Base-by-base conservation (phyloP, 2,329 filamentous ascomycete species). In the Trichoderma sp. region DNA sequence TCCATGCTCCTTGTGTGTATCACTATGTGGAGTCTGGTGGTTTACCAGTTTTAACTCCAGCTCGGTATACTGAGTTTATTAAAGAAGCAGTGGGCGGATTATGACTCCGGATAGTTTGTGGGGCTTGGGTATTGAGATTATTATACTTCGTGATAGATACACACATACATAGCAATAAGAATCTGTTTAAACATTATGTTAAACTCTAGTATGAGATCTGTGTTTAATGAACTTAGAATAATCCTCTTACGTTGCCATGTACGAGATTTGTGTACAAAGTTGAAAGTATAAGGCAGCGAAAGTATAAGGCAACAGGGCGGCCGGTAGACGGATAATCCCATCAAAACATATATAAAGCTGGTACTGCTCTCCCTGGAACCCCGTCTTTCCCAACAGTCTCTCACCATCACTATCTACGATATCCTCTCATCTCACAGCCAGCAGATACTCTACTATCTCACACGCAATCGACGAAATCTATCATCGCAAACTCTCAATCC, bases 381-480 rank as follows among this genome's bases (percentile, higher is more conserved):
- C 32, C 39, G 1, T 47, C n/a, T 47, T 47, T 11, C 43, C 9
- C n/a, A 1, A 12, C 43, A 4, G 0, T 20, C 43, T n/a, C 8
- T n/a, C n/a, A 20, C n/a, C 43, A 50, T 20, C 43, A 0, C 0
- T 12, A 1, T 20, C 43, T 50, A 50, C 9, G 4, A 20, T 0
- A 39, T 39, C 15, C 20, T 50, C 43, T n/a, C 43, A 50, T 50
- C 2, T 12, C 0, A 47, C 0, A 1, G 1, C 0, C 43, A 20
- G 1, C n/a, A 20, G n/a, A 11, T 20, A 20, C 0, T 50, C 43
- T 50, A 50, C 43, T 50, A 0, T 50, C 43, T 50, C 9, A 0
- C 4, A 0, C 43, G 0, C 43, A 50, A 20, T 50, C 0, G 17
- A n/a, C 1, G 0, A 50, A 0, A 50, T 50, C 43, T 3, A 50